Evolutionary conservation across 768 basidiomycete genomes (phyloP).

Genomic region (Amyloporia xantha): DNA sequence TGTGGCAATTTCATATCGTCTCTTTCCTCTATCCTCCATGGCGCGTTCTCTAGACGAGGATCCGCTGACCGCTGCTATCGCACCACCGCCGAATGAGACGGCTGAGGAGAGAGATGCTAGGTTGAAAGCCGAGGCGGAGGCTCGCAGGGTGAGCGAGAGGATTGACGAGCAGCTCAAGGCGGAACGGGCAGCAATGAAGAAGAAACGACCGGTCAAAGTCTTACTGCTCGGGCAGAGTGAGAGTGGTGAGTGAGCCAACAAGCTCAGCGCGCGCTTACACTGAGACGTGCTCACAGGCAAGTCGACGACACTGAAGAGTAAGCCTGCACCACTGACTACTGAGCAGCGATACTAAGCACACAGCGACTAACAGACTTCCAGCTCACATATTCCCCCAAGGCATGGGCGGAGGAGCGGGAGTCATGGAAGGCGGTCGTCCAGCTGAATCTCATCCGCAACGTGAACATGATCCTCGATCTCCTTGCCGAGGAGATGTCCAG

Average conservation of each 20-base stretch:
- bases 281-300: constrained; percentile 23
- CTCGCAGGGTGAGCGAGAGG: constrained; percentile 47
- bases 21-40: too few relatives aligned
- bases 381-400: constrained; percentile 52
- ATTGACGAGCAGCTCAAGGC: constrained; percentile 35
- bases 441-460: constrained; percentile 70
- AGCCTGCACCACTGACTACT: constrained; percentile 5
- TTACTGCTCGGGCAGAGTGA: constrained; percentile 33
- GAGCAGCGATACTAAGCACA: not conserved
- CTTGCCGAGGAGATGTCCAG: constrained; percentile 47
- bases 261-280: not conserved
- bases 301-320: constrained; percentile 37
- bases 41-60: constrained; percentile 47
- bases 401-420: constrained; percentile 64
- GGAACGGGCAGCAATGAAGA: constrained; percentile 26
- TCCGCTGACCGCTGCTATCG: constrained; percentile 51
- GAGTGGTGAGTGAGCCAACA: constrained; percentile 21
- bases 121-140: constrained; percentile 47
- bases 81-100: constrained; percentile 56
- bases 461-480: constrained; percentile 58
- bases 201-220: constrained; percentile 29
- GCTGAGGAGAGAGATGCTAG: constrained; percentile 37
- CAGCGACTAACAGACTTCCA: constrained; percentile 56
- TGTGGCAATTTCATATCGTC: too few relatives aligned
- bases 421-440: constrained; percentile 77